Base-by-base conservation (phyloP, 2,329 filamentous ascomycete genomes). In the Talaromyces marneffei region DNA sequence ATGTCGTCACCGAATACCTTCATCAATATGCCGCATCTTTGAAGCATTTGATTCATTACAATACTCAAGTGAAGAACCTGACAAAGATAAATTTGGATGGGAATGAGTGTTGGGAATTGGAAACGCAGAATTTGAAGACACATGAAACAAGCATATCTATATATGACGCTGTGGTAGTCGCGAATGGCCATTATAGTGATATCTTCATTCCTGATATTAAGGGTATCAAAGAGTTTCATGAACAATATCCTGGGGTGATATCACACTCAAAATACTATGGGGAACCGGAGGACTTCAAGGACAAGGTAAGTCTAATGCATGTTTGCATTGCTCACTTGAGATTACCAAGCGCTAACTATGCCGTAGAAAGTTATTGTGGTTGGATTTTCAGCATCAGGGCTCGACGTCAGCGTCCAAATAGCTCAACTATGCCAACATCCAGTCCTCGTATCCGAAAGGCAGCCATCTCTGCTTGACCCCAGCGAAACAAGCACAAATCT, bases 381-480 rank as follows among this genome's bases (percentile, higher is more conserved):
- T 0, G 93, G 93, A 10, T 94, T 91, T 68, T 88, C 88, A 0
- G 89, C 92, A 0, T 96, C 91, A 0, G 93, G 91, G 0, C 77
- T 91, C 16, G 93, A 97, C 70, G 91, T 97, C 67, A 87, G 88
- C n/a, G 77, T 81, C 1, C 93, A 97, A 72, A 88, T 97, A 67
- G 83, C 82, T 55, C 70, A 77, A 8, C 80, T 85, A 37, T 87
- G 85, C 70, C 75, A 78, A 64, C 75, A 76, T 2, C 87, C 85
- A 10, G 74, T 94, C 1, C 75, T 93, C 18, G 65, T 90, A 79
- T 76, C 89, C 77, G 39, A 42, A 46, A 57, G 29, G 37, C 18
- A 44, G 25, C 23, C 27, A 25, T 25, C 27, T 27, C 20, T 2
- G n/a, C 9, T 37, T 20, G 23, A 16, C 7, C 29, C 18, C 29